Evolutionary conservation across 2,329 filamentous ascomycete genomes (phyloP).

Genomic region (Penicillium expansum): DNA sequence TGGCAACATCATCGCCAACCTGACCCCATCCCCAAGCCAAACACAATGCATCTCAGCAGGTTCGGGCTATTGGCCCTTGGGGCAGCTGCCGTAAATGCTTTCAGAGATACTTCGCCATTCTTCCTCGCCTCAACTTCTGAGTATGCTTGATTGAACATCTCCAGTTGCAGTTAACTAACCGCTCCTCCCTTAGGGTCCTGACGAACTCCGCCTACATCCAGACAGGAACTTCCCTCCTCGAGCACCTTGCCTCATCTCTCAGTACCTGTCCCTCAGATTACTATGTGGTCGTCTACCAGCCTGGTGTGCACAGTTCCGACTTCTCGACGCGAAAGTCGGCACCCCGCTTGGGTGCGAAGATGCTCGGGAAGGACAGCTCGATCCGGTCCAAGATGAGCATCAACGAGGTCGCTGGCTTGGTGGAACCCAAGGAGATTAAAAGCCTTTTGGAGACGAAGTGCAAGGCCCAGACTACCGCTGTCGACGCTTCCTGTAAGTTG

Average conservation of each 20-base stretch:
- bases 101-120: constrained; percentile 85
- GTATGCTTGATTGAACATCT: constrained; percentile 53
- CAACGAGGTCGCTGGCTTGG: constrained; percentile 52
- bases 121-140: constrained; percentile 79
- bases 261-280: constrained; percentile 67
- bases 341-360: constrained; percentile 55
- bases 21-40: constrained; percentile 19
- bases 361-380: constrained; percentile 49
- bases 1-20: constrained; percentile 30
- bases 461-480: constrained; percentile 41
- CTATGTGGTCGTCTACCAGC: constrained; percentile 77
- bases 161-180: constrained; percentile 26
- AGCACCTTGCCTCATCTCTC: constrained; percentile 50
- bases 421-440: constrained; percentile 47
- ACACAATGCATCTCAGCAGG: constrained; percentile 44
- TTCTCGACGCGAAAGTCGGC: constrained; percentile 55
- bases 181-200: constrained; percentile 34
- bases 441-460: constrained; percentile 49
- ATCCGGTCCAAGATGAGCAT: constrained; percentile 54
- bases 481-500: constrained; percentile 46
- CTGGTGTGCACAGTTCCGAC: constrained; percentile 68
- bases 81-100: constrained; percentile 64
- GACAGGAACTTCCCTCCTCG: constrained; percentile 43
- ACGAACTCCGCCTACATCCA: constrained; percentile 44
- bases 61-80: constrained; percentile 51